phyloP scores from a whole-genome alignment of 2,329 filamentous ascomycete species.

The Fusarium napiforme region DNA sequence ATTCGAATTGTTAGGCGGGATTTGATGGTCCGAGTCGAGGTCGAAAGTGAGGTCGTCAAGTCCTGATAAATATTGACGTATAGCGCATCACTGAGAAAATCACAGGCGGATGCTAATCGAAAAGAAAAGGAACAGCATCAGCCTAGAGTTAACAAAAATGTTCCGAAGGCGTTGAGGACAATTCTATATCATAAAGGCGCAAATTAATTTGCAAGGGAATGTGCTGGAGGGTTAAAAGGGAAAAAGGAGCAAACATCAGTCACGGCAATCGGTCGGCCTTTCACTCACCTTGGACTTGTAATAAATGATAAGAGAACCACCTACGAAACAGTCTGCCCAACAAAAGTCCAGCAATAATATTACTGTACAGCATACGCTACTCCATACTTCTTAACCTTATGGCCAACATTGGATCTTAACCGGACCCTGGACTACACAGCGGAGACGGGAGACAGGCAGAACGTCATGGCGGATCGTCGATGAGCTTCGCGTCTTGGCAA shows the following conservation, averaged over 20 bases:
- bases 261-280: constrained; percentile 26
- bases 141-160: neutral
- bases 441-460: constrained; percentile 11
- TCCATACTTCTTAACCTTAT: constrained; percentile 30
- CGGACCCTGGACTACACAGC: constrained; percentile 29
- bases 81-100: constrained; percentile 23
- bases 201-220: constrained; percentile 6
- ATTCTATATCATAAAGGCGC: constrained; percentile 27
- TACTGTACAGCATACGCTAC: constrained; percentile 22
- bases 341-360: constrained; percentile 24
- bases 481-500: constrained; percentile 35
- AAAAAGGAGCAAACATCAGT: constrained; percentile 10
- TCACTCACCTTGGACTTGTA: constrained; percentile 17
- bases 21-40: constrained; percentile 8
- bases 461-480: constrained; percentile 39
- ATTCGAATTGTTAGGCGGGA: neutral
- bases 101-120: neutral
- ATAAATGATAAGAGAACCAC: constrained; percentile 36
- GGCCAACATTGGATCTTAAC: constrained; percentile 27
- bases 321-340: constrained; percentile 24
- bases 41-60: constrained; percentile 10
- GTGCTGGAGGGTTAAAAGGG: constrained; percentile 7
- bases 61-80: constrained; percentile 5
- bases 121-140: neutral
- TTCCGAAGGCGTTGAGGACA: neutral